Base-by-base conservation (phyloP, 148 eudicot species). In the Oxyria digyna region DNA sequence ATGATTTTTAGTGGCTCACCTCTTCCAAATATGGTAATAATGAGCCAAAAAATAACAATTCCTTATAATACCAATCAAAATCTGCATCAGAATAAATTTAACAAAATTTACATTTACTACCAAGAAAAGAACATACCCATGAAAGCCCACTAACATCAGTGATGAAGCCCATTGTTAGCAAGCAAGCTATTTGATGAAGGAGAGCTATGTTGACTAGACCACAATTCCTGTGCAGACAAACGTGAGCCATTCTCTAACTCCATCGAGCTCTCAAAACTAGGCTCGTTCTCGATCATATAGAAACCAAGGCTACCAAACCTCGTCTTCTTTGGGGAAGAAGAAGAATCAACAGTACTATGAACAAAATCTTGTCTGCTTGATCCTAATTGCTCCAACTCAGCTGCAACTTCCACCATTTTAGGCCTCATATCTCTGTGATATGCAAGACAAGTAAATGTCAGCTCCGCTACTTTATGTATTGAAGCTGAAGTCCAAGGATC, bases 401-500 rank as follows among this genome's bases (percentile, higher is more conserved):
- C 70, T 0, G 80, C 78, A 43, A 83, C 86, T 75, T 80, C 86
- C 32, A 57, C 63, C 86, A 84, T 77, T 0, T 80, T 71, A 9
- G 87, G 83, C 62, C 87, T 84, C 81, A 77, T 79, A 68, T 79
- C 87, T 62, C 75, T 73, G 37, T 81, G 85, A 31, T 69, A 81
- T 0, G 87, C 83, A 29, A 84, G 81, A 65, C 87, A 84, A 65
- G 85, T 62, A n/a, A 84, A 84, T 2, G 87, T 84, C 26, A 84
- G 55, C 72, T 81, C 87, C 0, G 81, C 87, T 32, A 79, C 78
- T 66, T 81, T 81, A 33, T 79, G 81, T 4, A 84, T 68, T 0
- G 83, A 75, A 3, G 81, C 64, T 59, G 66, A 29, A 1, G 78
- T 80, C 79, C 80, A 74, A 0, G 42, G 63, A 67, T 88, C 87